phyloP scores from a whole-genome alignment of 2,329 filamentous ascomycete species.

The Pseudogymnoascus pannorum region DNA sequence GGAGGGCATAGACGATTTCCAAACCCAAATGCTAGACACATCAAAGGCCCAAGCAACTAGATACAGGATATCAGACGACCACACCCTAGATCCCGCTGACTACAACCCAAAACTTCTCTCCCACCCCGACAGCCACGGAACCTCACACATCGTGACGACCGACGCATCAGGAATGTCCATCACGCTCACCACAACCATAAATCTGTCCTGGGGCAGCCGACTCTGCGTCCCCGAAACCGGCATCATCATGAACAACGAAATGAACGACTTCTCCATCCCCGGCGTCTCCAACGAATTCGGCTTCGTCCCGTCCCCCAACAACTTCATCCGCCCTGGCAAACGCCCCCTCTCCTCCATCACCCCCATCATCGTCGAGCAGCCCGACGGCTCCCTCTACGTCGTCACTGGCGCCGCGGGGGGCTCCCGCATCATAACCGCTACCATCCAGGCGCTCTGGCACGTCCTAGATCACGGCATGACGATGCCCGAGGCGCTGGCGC shows the following conservation, averaged over 20 bases:
- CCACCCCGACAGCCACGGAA: constrained; percentile 63
- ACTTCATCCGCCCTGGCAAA: constrained; percentile 76
- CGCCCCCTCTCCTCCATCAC: constrained; percentile 77
- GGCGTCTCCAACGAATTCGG: constrained; percentile 72
- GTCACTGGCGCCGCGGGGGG: constrained; percentile 72
- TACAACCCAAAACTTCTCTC: constrained; percentile 67
- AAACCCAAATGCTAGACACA: constrained; percentile 59
- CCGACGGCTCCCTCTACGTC: constrained; percentile 59
- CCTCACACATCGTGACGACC: constrained; percentile 64
- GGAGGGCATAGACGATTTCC: constrained; percentile 51
- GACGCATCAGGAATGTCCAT: constrained; percentile 70
- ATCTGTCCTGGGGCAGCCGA: constrained; percentile 74
- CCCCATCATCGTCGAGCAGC: constrained; percentile 66
- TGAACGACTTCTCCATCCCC: constrained; percentile 82
- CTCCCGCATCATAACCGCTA: constrained; percentile 74
- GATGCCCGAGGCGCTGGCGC: constrained; percentile 52
- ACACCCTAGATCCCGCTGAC: constrained; percentile 62
- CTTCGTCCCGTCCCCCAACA: constrained; percentile 69
- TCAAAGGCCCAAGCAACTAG: constrained; percentile 53
- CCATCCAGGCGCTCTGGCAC: constrained; percentile 66
- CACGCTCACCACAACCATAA: constrained; percentile 79
- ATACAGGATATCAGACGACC: constrained; percentile 60
- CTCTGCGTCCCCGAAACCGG: constrained; percentile 69
- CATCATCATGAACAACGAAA: constrained; percentile 47
- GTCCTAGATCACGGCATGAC: constrained; percentile 58